Evolutionary conservation across 345 rosid species (phyloP), one percentile per base, ranked within the genome.

Genomic region (Bruguiera parviflora): DNA sequence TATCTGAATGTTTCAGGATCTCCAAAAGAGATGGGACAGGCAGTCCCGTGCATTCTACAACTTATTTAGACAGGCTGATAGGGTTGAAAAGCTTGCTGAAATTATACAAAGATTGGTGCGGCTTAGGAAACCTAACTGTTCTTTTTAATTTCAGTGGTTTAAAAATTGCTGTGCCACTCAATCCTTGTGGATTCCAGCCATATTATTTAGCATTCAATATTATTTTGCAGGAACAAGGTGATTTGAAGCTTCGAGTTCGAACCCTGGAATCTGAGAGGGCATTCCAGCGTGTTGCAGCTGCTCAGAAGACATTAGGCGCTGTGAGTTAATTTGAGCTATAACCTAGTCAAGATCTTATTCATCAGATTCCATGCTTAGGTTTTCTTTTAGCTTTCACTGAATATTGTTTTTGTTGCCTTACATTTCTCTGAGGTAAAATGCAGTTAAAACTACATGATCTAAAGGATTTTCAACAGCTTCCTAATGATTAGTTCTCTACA

Each of bases 61-160:
- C 82, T 83, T 94, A 70, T 94, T 94, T 82, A 88, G 98, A 77
- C 98, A 94, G 83, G 96, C 95, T 53, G 96, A 94, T 73, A 84
- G 97, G 81, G 95, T 91, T 73, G 87, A 91, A 84, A 94, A 84
- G 85, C 95, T 91, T 71, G 95, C 97, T 47, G 91, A 66, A 62
- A 88, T 82, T 71, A 88, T 94, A 73, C 89, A 89, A 80, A 84
- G 88, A 81, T 73, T 94, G 93, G 98, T 94, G 87, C 47, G 73
- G 64, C 47, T 60, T 9, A 3, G 31, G 53, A 61, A 10, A 77
- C 47, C 58, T 63, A 58, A 47, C 27, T 24, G 3, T 29, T n/a
- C 27, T 5, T 58, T 22, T 65, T 37, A 63, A 20, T 73, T 63
- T 31, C n/a, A 22, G 19, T 27, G 24, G 53, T 52, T 21, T 51